Evolutionary conservation across 768 basidiomycete genomes (phyloP).

Genomic region (Sistotremastrum niveocremeum): DNA sequence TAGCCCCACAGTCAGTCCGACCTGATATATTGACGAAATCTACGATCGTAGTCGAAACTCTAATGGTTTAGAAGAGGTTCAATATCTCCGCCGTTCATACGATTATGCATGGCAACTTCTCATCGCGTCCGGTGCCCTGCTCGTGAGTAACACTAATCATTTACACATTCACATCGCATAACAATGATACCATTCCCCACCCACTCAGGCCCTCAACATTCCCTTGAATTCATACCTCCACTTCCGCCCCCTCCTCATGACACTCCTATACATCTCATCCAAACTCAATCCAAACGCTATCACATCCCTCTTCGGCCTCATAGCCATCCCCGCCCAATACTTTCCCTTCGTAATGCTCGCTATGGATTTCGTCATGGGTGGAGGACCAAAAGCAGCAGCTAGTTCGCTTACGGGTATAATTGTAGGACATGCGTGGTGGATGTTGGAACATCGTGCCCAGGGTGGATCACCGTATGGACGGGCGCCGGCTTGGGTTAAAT

Average conservation of each 20-base stretch:
- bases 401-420: conserved; percentile 53
- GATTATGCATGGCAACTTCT: conserved; percentile 70
- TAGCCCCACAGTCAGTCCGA: neutral
- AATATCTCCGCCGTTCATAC: conserved; percentile 46
- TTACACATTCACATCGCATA: neutral
- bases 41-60: conserved; percentile 39
- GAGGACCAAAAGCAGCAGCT: conserved; percentile 43
- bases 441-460: conserved; percentile 10
- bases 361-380: conserved; percentile 52
- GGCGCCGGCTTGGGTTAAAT: neutral
- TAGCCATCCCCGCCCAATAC: conserved; percentile 59
- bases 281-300: conserved; percentile 51
- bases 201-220: conserved; percentile 36
- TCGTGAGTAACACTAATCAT: conserved; percentile 31
- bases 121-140: conserved; percentile 37
- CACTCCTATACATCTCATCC: conserved; percentile 56
- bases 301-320: conserved; percentile 67
- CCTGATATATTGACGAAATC: neutral
- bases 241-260: conserved; percentile 50
- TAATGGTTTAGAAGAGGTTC: conserved; percentile 46
- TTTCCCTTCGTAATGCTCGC: conserved; percentile 63
- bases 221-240: conserved; percentile 47
- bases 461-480: neutral
- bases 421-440: conserved; percentile 72
- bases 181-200: neutral